A percentile compares a stretch with the other conserved stretches of the same genome.
Evolutionary conservation across 345 rosid genomes (phyloP).

Genomic region (Pseudoturritis turrita): DNA sequence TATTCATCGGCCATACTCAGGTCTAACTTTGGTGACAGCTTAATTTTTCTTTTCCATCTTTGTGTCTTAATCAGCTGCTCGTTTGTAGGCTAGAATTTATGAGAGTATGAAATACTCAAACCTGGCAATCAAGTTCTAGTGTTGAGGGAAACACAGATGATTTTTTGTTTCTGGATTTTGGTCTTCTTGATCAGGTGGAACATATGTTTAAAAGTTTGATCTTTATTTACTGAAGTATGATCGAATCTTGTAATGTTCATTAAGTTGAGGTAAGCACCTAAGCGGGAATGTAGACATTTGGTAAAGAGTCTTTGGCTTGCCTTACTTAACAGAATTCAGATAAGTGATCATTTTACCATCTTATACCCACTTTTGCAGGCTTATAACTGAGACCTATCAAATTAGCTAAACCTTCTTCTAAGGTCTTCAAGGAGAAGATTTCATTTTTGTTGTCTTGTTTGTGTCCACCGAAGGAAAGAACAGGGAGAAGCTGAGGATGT

Average conservation of each 20-base stretch:
- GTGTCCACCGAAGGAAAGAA: background rate
- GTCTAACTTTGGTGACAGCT: background rate
- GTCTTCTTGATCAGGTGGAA: background rate
- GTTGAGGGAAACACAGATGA: background rate
- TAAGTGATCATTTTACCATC: background rate
- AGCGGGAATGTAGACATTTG: background rate
- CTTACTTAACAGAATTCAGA: background rate
- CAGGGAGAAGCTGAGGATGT: constrained; percentile 54
- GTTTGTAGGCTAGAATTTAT: background rate
- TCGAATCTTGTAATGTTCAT: background rate
- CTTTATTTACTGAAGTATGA: background rate
- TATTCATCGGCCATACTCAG: background rate
- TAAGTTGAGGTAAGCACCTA: background rate
- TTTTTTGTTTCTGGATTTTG: background rate
- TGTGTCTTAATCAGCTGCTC: background rate
- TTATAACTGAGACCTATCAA: background rate
- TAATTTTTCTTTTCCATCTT: background rate
- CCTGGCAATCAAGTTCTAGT: background rate
- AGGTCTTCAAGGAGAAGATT: background rate
- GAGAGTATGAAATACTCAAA: background rate
- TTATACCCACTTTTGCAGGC: constrained; percentile 10
- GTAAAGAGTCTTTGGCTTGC: background rate
- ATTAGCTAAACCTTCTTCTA: constrained; percentile 10
- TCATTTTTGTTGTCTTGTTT: background rate
- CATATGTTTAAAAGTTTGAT: background rate